Evolutionary conservation across 257 asterid species (phyloP), one percentile per base, ranked within the genome.

Genomic region (Anisodus tanguticus): DNA sequence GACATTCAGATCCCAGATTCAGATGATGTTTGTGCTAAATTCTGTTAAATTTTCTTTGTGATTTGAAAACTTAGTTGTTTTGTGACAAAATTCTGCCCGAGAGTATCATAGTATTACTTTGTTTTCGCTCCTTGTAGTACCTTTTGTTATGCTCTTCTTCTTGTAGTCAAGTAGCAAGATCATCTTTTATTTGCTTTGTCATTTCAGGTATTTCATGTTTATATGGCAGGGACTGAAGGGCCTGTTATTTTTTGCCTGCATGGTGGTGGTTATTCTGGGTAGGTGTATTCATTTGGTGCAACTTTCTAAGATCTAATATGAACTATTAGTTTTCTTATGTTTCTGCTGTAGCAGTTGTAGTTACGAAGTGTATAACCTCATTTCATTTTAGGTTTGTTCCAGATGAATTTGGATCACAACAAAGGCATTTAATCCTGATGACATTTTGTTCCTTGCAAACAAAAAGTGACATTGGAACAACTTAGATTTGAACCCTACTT

Each of bases 181-280:
- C 80, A 85, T 37, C 70, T 12, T 37, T 66, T 57, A 80, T 82
- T 83, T 87, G 39, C 82, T 83, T 59, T 85, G 81, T 72, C 76
- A 54, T 90, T 86, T 86, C 96, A 97, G 99, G 96, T 92, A 83
- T 94, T 94, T 88, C 98, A 91, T 87, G 85, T 93, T 68, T 97
- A 97, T 85, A 87, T 80, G 87, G 98, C 98, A 58, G 98, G 99
- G 85, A 88, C 87, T 71, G 93, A 91, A 85, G 99, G 99, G 59
- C 99, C 98, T 8, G 97, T 97, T 78, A 91, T 95, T 86, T 92
- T 97, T 72, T 97, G 98, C 83, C 93, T 97, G 81, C 99, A 97
- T 86, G 99, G 99, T 87, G 99, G 99, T 84, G 99, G 99, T 79
- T 97, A 97, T 90, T 87, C 98, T 35, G 99, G 99, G 99, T 97